Conservation (phyloP, 192 early-diverging fungal species). For the Lobosporangium transversale region DNA sequence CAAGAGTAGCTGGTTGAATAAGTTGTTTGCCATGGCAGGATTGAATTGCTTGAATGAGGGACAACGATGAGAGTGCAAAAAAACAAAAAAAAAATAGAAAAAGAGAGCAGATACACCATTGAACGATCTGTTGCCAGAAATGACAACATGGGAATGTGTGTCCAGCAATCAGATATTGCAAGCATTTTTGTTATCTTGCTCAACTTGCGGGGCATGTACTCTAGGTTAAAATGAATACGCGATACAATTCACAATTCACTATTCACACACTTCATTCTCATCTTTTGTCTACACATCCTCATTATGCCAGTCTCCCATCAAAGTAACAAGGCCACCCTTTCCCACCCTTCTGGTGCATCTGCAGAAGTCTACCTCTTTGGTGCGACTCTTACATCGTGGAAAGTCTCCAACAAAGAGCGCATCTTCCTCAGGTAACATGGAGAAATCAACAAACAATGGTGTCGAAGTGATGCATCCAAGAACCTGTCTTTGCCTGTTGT, state of each 20-base stretch:
- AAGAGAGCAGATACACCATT: no score
- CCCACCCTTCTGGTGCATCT: constrained; percentile 34
- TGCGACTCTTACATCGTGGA: constrained; percentile 94
- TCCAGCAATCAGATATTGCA: no score
- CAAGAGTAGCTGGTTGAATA: constrained; percentile 12
- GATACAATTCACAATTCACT: neutral
- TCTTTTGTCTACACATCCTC: neutral
- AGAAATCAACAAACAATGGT: no score
- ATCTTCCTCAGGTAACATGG: constrained; percentile 89
- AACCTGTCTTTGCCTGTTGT: neutral
- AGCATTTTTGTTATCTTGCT: no score
- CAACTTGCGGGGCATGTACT: no score
- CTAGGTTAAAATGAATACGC: no score
- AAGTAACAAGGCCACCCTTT: constrained; percentile 27
- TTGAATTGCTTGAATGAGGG: neutral
- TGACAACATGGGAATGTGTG: neutral
- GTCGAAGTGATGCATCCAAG: no score
- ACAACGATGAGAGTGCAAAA: neutral
- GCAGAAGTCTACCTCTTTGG: constrained; percentile 63
- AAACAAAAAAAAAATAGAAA: neutral
- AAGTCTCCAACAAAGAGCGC: constrained; percentile 73
- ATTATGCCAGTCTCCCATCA: constrained; percentile 45
- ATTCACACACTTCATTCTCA: neutral
- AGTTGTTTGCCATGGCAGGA: constrained; percentile 11
- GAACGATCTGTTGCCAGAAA: no score